Base-by-base conservation (phyloP, 2,329 filamentous ascomycete species). In the Aspergillus vadensis region DNA sequence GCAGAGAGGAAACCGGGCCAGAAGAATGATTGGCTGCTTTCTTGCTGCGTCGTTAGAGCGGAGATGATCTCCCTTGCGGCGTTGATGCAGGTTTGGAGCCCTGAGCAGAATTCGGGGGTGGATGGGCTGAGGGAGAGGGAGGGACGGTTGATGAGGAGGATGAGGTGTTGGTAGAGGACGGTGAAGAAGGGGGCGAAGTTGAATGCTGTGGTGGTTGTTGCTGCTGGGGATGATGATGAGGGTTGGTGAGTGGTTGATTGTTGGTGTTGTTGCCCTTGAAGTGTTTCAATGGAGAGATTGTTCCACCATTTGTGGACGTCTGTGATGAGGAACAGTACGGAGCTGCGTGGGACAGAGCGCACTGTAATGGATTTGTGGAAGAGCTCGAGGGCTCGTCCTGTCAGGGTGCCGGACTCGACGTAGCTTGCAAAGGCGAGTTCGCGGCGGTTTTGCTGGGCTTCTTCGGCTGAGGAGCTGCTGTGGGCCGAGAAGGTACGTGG, bases 261-360 rank as follows among this genome's bases (percentile, higher is more conserved):
- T 36, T 36, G 32, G 12, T 36, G 32, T 14, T 30, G 43, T 21
- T 30, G 32, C 30, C 25, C 44, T 19, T 32, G 41, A n/a, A 39
- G 63, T n/a, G 38, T 39, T 5, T 53, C 65, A 4, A 62, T 57
- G 4, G 76, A 72, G n/a, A 79, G 71, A 38, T 72, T 68, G 58
- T 79, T 78, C 76, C 75, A 79, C 76, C 76, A 78, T 59, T 74
- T 78, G 50, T 78, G 76, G 19, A 78, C 75, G 51, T 77, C 75
- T 9, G 75, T 77, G 19, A 76, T 73, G 5, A 79, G 64, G 47
- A 73, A 73, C 3, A 77, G 65, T 4, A 78, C 73, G 8, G 74
- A 72, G 49, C 71, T 74, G 41, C 74, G 72, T 10, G 72, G 73
- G 9, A 77, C 70, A n/a, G 75, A 74, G 23, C 76, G 74, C 48